Conservation (phyloP, 371 early-diverging fungal species). For the Rhizopus arrhizus region DNA sequence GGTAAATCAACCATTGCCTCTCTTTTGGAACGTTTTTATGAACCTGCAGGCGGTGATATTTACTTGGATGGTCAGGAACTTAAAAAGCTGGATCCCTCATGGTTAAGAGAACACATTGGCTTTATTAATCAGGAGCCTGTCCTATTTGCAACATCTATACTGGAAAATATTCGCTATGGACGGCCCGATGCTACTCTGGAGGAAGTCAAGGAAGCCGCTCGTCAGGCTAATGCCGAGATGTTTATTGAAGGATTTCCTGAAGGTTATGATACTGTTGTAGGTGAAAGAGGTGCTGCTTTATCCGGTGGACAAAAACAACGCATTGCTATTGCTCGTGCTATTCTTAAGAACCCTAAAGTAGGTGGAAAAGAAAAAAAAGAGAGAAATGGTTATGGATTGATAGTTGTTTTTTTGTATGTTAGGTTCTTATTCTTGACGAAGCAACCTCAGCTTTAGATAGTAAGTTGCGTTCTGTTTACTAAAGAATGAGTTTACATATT, state of each 20-base stretch:
- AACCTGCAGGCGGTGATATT: slow-evolving; percentile 59
- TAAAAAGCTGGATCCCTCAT: slow-evolving; percentile 55
- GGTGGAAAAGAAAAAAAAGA: not conserved
- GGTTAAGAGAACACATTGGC: slow-evolving; percentile 68
- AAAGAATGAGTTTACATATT: not conserved
- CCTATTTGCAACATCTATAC: slow-evolving; percentile 73
- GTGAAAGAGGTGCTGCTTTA: slow-evolving; percentile 59
- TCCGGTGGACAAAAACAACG: slow-evolving; percentile 92
- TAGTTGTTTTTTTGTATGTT: slow-evolving; percentile 1
- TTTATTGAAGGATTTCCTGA: slow-evolving; percentile 73
- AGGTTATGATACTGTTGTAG: slow-evolving; percentile 73
- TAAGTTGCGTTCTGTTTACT: slow-evolving; percentile 19
- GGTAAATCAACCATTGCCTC: slow-evolving; percentile 75
- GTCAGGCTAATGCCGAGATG: slow-evolving; percentile 67
- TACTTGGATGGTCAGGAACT: slow-evolving; percentile 62
- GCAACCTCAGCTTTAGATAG: slow-evolving; percentile 72
- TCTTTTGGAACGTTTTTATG: slow-evolving; percentile 70
- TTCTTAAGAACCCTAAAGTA: slow-evolving; percentile 68
- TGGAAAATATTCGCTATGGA: slow-evolving; percentile 76
- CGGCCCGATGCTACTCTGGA: slow-evolving; percentile 58
- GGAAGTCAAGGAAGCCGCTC: slow-evolving; percentile 66
- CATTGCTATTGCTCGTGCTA: slow-evolving; percentile 74
- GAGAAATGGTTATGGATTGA: not conserved
- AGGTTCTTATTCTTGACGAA: slow-evolving; percentile 78
- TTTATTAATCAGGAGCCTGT: slow-evolving; percentile 76